These are phyloP conservation scores for Claviceps cyperi DNA, from an alignment of 2,329 filamentous ascomycete genomes.

Conservation along the genomic window DNA sequence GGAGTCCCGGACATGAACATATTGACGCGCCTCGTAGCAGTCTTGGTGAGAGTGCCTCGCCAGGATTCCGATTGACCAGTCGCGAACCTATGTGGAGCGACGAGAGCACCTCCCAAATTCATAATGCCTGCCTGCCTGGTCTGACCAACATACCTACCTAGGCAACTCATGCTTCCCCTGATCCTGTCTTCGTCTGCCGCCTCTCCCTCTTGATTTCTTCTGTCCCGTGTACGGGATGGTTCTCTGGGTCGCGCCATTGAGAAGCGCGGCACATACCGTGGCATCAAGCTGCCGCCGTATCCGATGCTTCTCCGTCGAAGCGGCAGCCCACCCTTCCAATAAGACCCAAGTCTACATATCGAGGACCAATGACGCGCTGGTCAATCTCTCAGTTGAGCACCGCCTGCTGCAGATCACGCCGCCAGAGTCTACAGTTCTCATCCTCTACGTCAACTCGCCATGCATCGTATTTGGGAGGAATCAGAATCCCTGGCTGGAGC, in stretches of 20 bases:
- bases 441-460: slow-evolving; percentile 78
- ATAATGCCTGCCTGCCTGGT: background rate
- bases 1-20: too few relatives aligned
- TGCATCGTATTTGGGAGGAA: slow-evolving; percentile 88
- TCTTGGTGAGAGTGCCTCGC: too few relatives aligned
- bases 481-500: slow-evolving; percentile 94
- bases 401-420: slow-evolving; percentile 65
- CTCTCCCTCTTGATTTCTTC: background rate
- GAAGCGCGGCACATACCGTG: background rate
- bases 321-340: slow-evolving; percentile 28
- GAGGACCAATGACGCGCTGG: slow-evolving; percentile 55
- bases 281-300: background rate
- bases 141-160: background rate
- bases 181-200: background rate
- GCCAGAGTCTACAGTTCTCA: slow-evolving; percentile 59
- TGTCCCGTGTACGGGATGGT: background rate
- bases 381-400: slow-evolving; percentile 92
- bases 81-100: too few relatives aligned
- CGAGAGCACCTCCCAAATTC: too few relatives aligned
- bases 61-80: too few relatives aligned
- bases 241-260: background rate
- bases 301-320: slow-evolving; percentile 21
- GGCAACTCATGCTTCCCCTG: background rate
- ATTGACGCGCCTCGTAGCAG: too few relatives aligned
- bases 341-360: slow-evolving; percentile 58